Percentiles rank a stretch among this genome's conserved stretches.
Evolutionary conservation across 2,329 filamentous ascomycete genomes (phyloP).

Genomic region (Apiospora phragmitis): DNA sequence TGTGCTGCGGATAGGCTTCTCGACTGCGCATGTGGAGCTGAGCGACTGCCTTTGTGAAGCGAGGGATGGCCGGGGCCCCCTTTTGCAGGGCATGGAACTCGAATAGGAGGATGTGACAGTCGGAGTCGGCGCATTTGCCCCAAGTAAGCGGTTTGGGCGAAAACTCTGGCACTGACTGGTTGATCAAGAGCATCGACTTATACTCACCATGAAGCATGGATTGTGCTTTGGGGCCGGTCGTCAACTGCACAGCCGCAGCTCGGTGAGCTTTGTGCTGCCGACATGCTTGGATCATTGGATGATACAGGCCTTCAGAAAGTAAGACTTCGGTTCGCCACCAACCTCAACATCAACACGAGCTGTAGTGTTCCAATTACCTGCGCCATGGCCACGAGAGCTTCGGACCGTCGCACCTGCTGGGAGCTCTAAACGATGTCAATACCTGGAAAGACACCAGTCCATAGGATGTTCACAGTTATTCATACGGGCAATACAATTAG

Average conservation of each 20-base stretch:
- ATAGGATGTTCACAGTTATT: no score
- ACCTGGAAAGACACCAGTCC: no score
- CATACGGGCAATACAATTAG: background rate
- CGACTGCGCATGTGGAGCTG: background rate
- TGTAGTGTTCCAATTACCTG: background rate
- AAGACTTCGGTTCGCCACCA: background rate
- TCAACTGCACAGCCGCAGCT: background rate
- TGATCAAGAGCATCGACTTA: background rate
- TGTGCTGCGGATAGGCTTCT: background rate
- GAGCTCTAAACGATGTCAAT: background rate
- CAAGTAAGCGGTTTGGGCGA: background rate
- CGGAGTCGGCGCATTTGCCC: background rate
- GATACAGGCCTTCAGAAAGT: background rate
- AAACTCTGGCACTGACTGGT: background rate
- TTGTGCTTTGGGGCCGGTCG: background rate
- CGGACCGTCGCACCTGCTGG: background rate
- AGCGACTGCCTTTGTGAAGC: background rate
- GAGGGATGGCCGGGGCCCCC: background rate
- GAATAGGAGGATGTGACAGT: background rate
- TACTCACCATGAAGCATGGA: background rate
- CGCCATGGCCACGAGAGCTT: background rate
- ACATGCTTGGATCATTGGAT: background rate
- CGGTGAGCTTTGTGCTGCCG: background rate
- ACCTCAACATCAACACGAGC: background rate
- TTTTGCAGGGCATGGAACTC: background rate